Percentiles rank a stretch among this genome's conserved stretches.
Conservation (phyloP, 2,329 filamentous ascomycete genomes). For the Aspergillus novofumigatus region DNA sequence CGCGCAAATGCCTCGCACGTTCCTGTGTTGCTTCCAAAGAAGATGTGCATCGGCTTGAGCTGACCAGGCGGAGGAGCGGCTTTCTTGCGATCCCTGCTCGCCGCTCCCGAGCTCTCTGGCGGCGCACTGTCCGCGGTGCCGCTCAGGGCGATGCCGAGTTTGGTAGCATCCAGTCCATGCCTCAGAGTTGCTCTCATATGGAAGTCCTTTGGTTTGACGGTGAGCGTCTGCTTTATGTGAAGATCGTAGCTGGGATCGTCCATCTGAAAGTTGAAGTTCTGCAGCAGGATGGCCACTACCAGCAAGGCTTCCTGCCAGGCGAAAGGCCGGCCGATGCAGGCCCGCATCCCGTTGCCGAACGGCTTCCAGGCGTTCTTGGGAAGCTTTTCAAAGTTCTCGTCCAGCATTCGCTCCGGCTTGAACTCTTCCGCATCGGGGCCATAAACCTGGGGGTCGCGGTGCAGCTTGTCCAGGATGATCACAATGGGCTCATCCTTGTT, state of each 20-base stretch:
- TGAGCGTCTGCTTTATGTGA: slow-evolving; percentile 37
- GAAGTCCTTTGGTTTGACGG: slow-evolving; percentile 52
- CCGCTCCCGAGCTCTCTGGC: slow-evolving; percentile 5
- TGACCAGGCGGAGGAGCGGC: slow-evolving; percentile 9
- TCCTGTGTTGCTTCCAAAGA: slow-evolving; percentile 70
- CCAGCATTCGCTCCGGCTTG: slow-evolving; percentile 67
- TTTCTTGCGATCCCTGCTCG: slow-evolving; percentile 20
- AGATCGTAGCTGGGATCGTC: slow-evolving; percentile 51
- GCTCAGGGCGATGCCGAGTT: slow-evolving; percentile 38
- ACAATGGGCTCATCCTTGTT: slow-evolving; percentile 49
- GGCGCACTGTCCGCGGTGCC: slow-evolving; percentile 7
- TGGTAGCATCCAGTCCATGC: slow-evolving; percentile 43
- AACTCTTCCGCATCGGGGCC: slow-evolving; percentile 64
- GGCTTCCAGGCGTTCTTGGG: slow-evolving; percentile 66
- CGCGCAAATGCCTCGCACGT: slow-evolving; percentile 69
- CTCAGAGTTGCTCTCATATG: slow-evolving; percentile 57
- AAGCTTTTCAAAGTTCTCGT: slow-evolving; percentile 62
- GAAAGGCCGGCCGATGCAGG: slow-evolving; percentile 69
- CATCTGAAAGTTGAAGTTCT: slow-evolving; percentile 66
- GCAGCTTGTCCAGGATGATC: slow-evolving; percentile 51
- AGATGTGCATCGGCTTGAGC: slow-evolving; percentile 56
- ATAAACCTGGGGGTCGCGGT: slow-evolving; percentile 61
- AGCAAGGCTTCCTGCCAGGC: slow-evolving; percentile 70
- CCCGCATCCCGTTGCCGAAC: slow-evolving; percentile 68
- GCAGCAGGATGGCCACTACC: slow-evolving; percentile 59